phyloP scores from a whole-genome alignment of 208 protist genomes.

The Leishmania tarentolae region DNA sequence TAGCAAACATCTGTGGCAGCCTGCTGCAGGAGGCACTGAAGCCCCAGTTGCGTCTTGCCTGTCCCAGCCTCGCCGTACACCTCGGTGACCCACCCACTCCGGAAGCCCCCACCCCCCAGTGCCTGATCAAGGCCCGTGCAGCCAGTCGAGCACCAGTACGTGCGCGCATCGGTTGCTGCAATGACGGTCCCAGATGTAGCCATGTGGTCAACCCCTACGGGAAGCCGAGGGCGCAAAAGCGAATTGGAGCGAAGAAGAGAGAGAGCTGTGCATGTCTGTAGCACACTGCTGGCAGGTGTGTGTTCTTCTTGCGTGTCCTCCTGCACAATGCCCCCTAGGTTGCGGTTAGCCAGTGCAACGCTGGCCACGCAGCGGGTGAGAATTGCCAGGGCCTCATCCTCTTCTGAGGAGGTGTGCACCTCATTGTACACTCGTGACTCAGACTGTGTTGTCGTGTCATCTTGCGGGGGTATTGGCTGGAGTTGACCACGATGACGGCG shows the following conservation, averaged over 20 bases:
- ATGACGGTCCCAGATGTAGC: not conserved
- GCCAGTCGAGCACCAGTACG: slow-evolving; percentile 45
- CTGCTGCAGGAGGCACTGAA: slow-evolving; percentile 63
- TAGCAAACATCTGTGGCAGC: slow-evolving; percentile 33
- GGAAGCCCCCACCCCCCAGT: slow-evolving; percentile 47
- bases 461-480: not conserved
- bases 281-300: not conserved
- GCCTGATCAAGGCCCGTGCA: slow-evolving; percentile 37
- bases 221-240: not conserved
- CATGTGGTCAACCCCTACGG: not conserved
- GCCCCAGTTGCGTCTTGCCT: slow-evolving; percentile 77
- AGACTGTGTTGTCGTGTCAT: not conserved
- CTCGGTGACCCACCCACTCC: slow-evolving; percentile 62
- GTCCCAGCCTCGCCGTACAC: slow-evolving; percentile 77
- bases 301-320: no score
- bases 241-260: not conserved
- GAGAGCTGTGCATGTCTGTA: slow-evolving; percentile 11
- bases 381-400: slow-evolving; percentile 6
- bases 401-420: not conserved
- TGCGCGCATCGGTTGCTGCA: not conserved
- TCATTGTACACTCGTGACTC: not conserved
- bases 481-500: not conserved
- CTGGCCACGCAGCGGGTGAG: slow-evolving; percentile 11
- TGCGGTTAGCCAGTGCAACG: not conserved
- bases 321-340: not conserved